Evolutionary conservation across 169 alveolate genomes (phyloP), one percentile per base, ranked within the genome.

Genomic region (Cryptosporidium xiaoi): DNA sequence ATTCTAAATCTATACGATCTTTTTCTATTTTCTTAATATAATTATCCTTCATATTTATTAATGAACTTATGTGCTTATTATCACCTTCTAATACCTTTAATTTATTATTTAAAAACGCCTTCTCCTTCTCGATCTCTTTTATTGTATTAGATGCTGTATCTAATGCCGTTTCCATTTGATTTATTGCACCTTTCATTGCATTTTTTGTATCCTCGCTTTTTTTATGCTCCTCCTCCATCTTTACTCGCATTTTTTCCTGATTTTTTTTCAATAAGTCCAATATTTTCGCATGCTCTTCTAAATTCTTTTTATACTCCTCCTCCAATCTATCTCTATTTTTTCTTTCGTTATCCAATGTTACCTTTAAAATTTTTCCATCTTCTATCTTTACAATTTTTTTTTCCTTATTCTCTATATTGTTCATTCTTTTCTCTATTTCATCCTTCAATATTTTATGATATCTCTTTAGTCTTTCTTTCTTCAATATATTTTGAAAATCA

Each of bases 221-320:
- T 27, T 60, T 58, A 77, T 60, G 56, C 29, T 77, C 87, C 27
- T 77, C 87, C 77, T 77, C 64, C 87, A 77, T 58, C 27, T 77
- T 77, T 44, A 58, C 46, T 40, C 87, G 87, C 31, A 77, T 20
- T 31, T 77, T 77, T 12, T 60, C 87, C 10, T 77, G 87, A 15
- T 77, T 77, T 53, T 77, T 77, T 51, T 77, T 77, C 34, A 77
- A 20, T n/a, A 77, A 27, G 36, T 77, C 87, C 24, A 77, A 13
- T 20, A 77, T 77, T 60, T 77, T 77, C 8, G 87, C 87, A 50
- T 77, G 87, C 31, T 77, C 87, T 18, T 77, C 87, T 34, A 77
- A 62, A 56, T 77, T 77, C 20, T 60, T 77, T 64, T 77, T 77
- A 20, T 77, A 77, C 62, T 77, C 87, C 2, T 46, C 56, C 29